A percentile compares a stretch with the other conserved stretches of the same genome.
phyloP scores from a whole-genome alignment of 1,284 basidiomycete genomes.

The Ustilago tritici region DNA sequence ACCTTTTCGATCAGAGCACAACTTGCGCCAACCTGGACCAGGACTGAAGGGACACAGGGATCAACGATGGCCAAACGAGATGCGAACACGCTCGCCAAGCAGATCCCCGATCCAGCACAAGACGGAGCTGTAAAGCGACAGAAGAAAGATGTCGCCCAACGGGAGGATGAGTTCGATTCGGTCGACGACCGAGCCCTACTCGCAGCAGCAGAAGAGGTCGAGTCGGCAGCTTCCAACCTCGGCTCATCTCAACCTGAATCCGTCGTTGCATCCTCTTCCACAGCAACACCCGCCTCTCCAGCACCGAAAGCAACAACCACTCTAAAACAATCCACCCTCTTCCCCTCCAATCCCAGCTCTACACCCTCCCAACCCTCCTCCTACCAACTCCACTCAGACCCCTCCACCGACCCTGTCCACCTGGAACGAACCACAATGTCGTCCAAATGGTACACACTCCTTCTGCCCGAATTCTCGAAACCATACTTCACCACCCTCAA shows the following conservation, averaged over 20 bases:
- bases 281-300: background rate
- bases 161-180: conserved; percentile 52
- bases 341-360: conserved; percentile 8
- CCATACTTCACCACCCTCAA: conserved; percentile 63
- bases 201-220: conserved; percentile 51
- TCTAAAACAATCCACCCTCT: conserved; percentile 24
- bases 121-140: conserved; percentile 3
- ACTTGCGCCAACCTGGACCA: background rate
- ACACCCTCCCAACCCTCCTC: background rate
- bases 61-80: conserved; percentile 37
- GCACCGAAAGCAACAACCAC: conserved; percentile 5
- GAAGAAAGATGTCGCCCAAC: conserved; percentile 1
- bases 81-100: conserved; percentile 27
- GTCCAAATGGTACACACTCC: conserved; percentile 52
- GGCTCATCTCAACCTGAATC: conserved; percentile 19
- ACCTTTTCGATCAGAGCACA: no score
- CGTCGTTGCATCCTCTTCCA: conserved; percentile 1
- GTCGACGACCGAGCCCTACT: conserved; percentile 54
- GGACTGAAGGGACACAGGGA: background rate
- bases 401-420: conserved; percentile 13
- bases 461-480: conserved; percentile 58
- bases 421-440: conserved; percentile 67
- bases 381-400: conserved; percentile 26
- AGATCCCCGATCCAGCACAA: background rate
- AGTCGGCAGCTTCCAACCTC: conserved; percentile 28